Conservation (phyloP, 2,329 filamentous ascomycete species). For the Exophiala spinifera region DNA sequence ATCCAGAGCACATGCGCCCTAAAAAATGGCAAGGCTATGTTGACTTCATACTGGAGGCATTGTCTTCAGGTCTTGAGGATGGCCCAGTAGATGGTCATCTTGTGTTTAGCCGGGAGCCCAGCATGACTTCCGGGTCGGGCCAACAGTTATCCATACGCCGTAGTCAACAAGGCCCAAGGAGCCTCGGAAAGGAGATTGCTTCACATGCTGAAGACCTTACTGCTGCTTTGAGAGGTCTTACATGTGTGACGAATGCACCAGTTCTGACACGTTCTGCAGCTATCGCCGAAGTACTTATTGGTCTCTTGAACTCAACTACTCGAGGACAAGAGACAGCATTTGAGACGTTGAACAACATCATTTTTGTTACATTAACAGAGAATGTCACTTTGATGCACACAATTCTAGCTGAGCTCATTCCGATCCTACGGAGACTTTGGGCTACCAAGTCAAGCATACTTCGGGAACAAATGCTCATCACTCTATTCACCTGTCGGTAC, state of each 20-base stretch:
- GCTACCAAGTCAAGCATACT: constrained; percentile 60
- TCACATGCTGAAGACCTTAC: constrained; percentile 23
- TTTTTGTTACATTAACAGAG: constrained; percentile 66
- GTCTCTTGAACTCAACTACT: constrained; percentile 12
- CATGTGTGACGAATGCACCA: constrained; percentile 21
- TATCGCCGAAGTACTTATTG: constrained; percentile 19
- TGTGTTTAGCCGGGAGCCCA: constrained; percentile 30
- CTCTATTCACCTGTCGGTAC: constrained; percentile 65
- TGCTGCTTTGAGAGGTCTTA: constrained; percentile 20
- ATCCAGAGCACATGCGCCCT: constrained; percentile 72
- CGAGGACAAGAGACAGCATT: constrained; percentile 68
- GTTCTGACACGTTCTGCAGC: constrained; percentile 19
- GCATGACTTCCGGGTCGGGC: constrained; percentile 45
- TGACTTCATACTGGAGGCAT: constrained; percentile 66
- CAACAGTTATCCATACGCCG: constrained; percentile 15
- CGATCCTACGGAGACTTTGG: constrained; percentile 75
- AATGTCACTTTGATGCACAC: constrained; percentile 61
- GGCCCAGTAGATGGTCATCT: neutral
- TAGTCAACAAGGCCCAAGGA: constrained; percentile 18
- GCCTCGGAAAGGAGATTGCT: constrained; percentile 7
- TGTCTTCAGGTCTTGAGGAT: constrained; percentile 38
- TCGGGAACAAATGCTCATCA: constrained; percentile 74
- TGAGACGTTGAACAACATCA: constrained; percentile 68
- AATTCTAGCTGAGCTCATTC: constrained; percentile 61
- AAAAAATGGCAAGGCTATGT: constrained; percentile 67